Evolutionary conservation across 139 green algal species (phyloP).

Genomic region (Tetratostichococcus sp.): DNA sequence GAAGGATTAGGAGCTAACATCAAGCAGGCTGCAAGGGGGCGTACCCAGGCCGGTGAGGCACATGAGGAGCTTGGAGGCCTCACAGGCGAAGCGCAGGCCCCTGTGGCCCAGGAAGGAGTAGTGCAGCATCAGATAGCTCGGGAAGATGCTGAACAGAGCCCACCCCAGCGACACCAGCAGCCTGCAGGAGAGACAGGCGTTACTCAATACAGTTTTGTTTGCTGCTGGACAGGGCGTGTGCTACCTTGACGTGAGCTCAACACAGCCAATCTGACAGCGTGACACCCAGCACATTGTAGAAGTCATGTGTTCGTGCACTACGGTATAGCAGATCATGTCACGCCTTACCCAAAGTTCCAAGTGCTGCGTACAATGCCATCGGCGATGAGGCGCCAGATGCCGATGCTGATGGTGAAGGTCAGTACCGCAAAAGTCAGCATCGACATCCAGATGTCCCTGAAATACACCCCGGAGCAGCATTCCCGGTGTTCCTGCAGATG

Average conservation of each 20-base stretch:
- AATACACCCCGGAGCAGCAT: no score
- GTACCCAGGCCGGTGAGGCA: neutral
- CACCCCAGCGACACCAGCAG: neutral
- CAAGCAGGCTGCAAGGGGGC: no score
- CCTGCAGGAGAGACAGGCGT: neutral
- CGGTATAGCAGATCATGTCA: no score
- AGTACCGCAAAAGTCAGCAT: neutral
- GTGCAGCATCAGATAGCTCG: conserved; percentile 32
- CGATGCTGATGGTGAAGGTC: conserved; percentile 20
- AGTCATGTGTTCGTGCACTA: no score
- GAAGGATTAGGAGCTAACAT: no score
- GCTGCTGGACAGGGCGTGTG: no score
- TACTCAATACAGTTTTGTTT: no score
- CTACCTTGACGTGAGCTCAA: no score
- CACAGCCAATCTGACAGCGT: no score
- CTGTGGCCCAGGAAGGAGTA: neutral
- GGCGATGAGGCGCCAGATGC: conserved; percentile 20
- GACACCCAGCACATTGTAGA: no score
- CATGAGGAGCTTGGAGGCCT: conserved; percentile 20
- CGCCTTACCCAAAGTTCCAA: conserved; percentile 31
- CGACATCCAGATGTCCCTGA: neutral
- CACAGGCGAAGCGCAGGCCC: conserved; percentile 9
- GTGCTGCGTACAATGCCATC: conserved; percentile 19
- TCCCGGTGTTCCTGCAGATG: no score
- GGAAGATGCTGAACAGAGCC: conserved; percentile 33